Conservation (phyloP, 2,329 filamentous ascomycete species). For the Dactylella cylindrospora region DNA sequence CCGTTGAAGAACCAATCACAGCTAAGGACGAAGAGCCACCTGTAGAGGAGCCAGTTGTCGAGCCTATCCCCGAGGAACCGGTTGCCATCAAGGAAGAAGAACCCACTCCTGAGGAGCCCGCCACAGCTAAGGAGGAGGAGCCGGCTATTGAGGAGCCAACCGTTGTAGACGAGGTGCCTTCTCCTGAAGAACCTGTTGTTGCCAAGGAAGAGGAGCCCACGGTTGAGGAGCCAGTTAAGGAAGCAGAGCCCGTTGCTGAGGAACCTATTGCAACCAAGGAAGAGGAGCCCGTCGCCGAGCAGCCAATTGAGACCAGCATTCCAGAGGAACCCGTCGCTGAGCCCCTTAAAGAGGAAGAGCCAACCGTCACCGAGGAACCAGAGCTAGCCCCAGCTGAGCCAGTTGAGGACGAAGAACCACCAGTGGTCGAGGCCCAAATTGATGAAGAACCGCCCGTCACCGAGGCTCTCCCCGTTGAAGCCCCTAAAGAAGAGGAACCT, state of each 20-base stretch:
- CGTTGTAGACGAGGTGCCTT: background rate
- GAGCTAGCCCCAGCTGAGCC: background rate
- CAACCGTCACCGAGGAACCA: too few relatives aligned
- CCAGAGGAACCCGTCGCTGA: background rate
- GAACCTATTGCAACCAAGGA: background rate
- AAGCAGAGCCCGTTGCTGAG: background rate
- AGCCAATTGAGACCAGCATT: slow-evolving; percentile 1
- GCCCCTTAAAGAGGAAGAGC: slow-evolving; percentile 1
- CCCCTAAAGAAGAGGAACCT: background rate
- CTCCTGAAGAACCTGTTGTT: background rate
- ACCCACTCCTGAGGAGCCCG: background rate
- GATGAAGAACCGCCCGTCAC: background rate
- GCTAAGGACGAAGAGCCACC: too few relatives aligned
- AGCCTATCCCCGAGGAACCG: slow-evolving; percentile 1
- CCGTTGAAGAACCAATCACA: too few relatives aligned
- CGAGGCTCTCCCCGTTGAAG: background rate
- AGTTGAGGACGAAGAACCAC: background rate
- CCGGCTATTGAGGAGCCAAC: background rate
- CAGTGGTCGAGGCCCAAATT: slow-evolving; percentile 4
- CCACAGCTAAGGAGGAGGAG: background rate
- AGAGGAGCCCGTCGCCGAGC: slow-evolving; percentile 5
- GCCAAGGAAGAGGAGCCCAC: background rate
- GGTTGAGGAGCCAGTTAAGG: background rate
- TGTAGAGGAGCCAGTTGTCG: slow-evolving; percentile 1
- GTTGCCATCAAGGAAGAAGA: slow-evolving; percentile 1